These are phyloP conservation scores for Erodium trifolium DNA, from an alignment of 441 rosid species.

Conservation along the genomic window DNA sequence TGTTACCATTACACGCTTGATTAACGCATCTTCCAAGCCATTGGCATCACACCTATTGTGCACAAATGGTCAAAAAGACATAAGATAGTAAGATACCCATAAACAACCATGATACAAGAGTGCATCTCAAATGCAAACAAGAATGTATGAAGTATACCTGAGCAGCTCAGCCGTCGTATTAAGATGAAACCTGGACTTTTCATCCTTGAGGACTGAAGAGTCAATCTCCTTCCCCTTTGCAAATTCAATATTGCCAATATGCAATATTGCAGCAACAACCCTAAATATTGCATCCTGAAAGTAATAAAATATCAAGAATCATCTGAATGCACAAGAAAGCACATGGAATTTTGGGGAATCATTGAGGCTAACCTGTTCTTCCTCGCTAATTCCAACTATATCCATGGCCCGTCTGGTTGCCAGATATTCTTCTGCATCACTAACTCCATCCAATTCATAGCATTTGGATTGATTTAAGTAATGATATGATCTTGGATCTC, in stretches of 20 bases:
- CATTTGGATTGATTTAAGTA: conserved; percentile 92
- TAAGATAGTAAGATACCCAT: conserved; percentile 23
- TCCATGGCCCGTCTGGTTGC: conserved; percentile 99
- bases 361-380: conserved; percentile 71
- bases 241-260: conserved; percentile 90
- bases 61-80: conserved; percentile 18
- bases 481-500: conserved; percentile 60
- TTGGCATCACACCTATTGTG: conserved; percentile 73
- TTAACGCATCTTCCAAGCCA: conserved; percentile 92
- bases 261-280: conserved; percentile 95
- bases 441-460: conserved; percentile 74
- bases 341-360: conserved; percentile 13
- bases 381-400: conserved; percentile 90
- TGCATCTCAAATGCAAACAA: conserved; percentile 10
- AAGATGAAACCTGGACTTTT: conserved; percentile 82
- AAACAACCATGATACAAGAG: conserved; percentile 9
- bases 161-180: conserved; percentile 78
- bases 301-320: conserved; percentile 11
- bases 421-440: conserved; percentile 86
- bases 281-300: conserved; percentile 89
- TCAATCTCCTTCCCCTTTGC: conserved; percentile 84
- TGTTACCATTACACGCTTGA: conserved; percentile 99
- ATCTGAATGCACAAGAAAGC: conserved; percentile 17
- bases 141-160: conserved; percentile 34
- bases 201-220: conserved; percentile 92